Evolutionary conservation across 1,284 basidiomycete genomes (phyloP).

Genomic region (Megacollybia platyphylla): DNA sequence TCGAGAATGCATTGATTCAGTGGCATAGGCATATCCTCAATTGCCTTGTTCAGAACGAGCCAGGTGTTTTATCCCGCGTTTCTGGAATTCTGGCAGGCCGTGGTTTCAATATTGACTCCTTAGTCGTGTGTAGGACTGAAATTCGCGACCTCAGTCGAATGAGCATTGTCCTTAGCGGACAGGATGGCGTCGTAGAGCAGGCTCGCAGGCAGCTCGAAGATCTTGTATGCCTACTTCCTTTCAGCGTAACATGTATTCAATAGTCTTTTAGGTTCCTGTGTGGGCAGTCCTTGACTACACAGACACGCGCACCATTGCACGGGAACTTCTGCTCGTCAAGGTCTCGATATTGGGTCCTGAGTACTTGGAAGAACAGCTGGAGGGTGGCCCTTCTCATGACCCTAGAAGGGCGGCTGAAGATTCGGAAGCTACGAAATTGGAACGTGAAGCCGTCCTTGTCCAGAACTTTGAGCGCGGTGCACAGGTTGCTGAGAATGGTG

Average conservation of each 20-base stretch:
- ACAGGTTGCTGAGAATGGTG: constrained; percentile 15
- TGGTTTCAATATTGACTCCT: constrained; percentile 98
- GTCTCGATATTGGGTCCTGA: constrained; percentile 96
- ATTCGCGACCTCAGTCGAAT: constrained; percentile 95
- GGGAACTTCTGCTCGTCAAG: constrained; percentile 83
- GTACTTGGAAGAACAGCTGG: constrained; percentile 85
- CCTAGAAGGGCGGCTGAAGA: constrained; percentile 28
- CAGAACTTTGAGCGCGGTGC: constrained; percentile 61
- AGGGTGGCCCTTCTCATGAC: constrained; percentile 73
- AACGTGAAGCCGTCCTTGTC: constrained; percentile 58
- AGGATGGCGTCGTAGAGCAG: constrained; percentile 97
- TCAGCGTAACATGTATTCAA: neutral
- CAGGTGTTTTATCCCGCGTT: constrained; percentile 94
- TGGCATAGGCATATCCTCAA: constrained; percentile 80
- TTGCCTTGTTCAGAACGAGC: constrained; percentile 98
- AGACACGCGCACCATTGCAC: constrained; percentile 77
- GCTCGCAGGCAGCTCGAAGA: constrained; percentile 90
- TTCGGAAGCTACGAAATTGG: constrained; percentile 34
- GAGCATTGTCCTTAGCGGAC: constrained; percentile 95
- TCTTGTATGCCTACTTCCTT: constrained; percentile 41
- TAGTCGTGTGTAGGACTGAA: constrained; percentile 97
- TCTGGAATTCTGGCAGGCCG: constrained; percentile 95
- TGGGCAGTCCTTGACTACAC: constrained; percentile 98
- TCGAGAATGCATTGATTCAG: constrained; percentile 7
- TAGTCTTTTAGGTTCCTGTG: constrained; percentile 66